phyloP scores from a whole-genome alignment of 345 rosid species.

The Mallotus nudiflorus region DNA sequence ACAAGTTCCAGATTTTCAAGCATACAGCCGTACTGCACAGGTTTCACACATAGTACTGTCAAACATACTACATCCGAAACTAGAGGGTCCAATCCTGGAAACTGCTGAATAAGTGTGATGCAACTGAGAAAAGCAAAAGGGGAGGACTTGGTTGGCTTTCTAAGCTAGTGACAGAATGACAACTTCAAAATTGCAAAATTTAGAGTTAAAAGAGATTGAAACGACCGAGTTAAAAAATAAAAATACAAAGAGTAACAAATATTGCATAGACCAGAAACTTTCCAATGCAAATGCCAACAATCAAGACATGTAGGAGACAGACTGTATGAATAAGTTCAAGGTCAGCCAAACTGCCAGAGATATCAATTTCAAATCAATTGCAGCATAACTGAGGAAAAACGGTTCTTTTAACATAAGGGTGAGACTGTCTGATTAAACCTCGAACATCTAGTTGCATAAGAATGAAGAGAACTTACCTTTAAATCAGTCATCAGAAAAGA shows the following conservation, averaged over 20 bases:
- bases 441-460: no score
- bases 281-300: no score
- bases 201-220: no score
- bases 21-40: background rate
- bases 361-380: background rate
- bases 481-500: constrained; percentile 90
- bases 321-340: background rate
- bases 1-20: background rate
- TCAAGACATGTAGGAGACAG: background rate
- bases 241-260: no score
- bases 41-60: background rate
- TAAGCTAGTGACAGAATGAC: no score
- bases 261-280: no score
- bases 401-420: constrained; percentile 2
- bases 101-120: no score
- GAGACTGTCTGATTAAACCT: no score
- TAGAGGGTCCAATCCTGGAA: background rate
- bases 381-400: background rate
- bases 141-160: no score
- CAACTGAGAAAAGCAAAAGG: no score
- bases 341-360: background rate
- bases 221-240: no score
- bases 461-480: constrained; percentile 61
- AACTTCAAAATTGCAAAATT: no score
- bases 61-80: background rate